A percentile compares a stretch with the other conserved stretches of the same genome.
Conservation (phyloP, 768 basidiomycete species). For the Albatrellus ellisii region DNA sequence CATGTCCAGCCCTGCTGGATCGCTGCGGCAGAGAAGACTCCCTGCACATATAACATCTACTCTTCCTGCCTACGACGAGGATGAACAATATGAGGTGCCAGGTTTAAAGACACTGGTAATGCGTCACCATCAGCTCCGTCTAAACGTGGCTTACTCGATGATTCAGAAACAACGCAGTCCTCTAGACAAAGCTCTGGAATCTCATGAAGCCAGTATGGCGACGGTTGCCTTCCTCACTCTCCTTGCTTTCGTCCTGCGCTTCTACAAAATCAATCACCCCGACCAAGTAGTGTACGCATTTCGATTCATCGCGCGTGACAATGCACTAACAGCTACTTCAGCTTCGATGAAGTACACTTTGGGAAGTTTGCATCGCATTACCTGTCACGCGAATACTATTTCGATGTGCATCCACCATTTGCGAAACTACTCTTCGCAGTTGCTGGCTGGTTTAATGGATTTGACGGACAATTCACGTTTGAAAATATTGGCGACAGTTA, state of each 20-base stretch:
- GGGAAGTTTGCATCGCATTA: conserved; percentile 97
- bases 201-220: conserved; percentile 43
- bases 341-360: conserved; percentile 97
- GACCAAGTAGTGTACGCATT: conserved; percentile 75
- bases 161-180: conserved; percentile 42
- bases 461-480: conserved; percentile 89
- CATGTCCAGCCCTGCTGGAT: neutral
- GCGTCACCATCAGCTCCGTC: too few species aligned
- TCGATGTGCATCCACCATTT: conserved; percentile 97
- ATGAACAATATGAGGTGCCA: conserved; percentile 3
- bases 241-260: conserved; percentile 71
- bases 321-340: conserved; percentile 18
- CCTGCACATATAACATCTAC: conserved; percentile 1
- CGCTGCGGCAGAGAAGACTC: conserved; percentile 3
- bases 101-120: too few species aligned
- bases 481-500: conserved; percentile 95
- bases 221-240: conserved; percentile 56
- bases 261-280: conserved; percentile 90
- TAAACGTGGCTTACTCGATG: neutral
- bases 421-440: conserved; percentile 92
- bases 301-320: neutral
- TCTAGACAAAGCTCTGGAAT: conserved; percentile 50
- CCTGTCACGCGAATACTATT: conserved; percentile 88
- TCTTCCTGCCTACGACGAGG: conserved; percentile 1
- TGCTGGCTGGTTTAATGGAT: conserved; percentile 94